Base-by-base conservation (phyloP, 2,329 filamentous ascomycete genomes). In the Cercospora beticola region DNA sequence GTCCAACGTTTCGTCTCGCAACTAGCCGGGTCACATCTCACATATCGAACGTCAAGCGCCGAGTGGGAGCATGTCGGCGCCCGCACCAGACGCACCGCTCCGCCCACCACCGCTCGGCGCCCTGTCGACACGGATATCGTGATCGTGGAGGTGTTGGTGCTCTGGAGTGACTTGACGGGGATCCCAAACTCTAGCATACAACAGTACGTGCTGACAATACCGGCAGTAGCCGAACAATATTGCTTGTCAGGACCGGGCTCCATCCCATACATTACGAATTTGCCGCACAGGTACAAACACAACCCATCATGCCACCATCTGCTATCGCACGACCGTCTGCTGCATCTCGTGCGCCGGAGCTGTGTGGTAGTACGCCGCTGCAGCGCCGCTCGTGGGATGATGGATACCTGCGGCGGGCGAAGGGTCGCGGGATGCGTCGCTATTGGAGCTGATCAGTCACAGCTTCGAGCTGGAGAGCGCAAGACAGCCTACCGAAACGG, bases 401-500 rank as follows among this genome's bases (percentile, higher is more conserved):
- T 61, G 58, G 46, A 46, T 49, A 30, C 46, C 58, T 36, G 30
- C 57, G 30, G 67, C 57, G 64, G 66, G 71, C 59, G 70, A 69
- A 59, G 66, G 61, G 60, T 70, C 69, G 31, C 69, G 61, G 18
- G 70, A 68, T 49, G 52, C 36, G 58, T 72, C 70, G 10, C 70
- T 69, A 56, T 56, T 40, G 28, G 21, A 40, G 31, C 28, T 31
- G 28, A 59, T 70, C 66, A 70, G 67, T 66, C 58, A 61, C 31
- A 49, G 52, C 23, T 49, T 40, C 23, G 52, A 36, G 49, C 49
- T 31, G 46, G 10, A 56, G 58, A 40, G n/a, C 31, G 40, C 54
- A 52, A 16, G n/a, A 49, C 36, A 59, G 63, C 66, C 28, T 57
- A 73, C 70, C 71, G 71, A 62, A 72, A 72, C 64, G 70, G 70